These are phyloP conservation scores for Venturia asperata DNA, from an alignment of 2,329 filamentous ascomycete genomes.

Conservation along the genomic window DNA sequence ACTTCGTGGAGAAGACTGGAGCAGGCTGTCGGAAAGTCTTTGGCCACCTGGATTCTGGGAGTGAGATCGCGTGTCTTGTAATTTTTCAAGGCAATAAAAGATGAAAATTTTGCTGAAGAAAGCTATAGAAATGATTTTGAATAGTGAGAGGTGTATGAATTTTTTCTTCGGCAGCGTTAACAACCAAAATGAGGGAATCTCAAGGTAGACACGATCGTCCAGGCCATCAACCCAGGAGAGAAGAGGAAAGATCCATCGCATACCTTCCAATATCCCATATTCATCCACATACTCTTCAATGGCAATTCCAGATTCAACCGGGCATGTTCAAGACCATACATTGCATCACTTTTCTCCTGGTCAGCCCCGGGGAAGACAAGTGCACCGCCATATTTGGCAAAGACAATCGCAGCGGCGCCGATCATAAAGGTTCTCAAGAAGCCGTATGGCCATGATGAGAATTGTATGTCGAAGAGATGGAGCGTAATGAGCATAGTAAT, in stretches of 20 bases:
- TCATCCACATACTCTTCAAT: conserved; percentile 54
- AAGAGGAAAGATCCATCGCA: background rate
- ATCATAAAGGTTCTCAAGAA: background rate
- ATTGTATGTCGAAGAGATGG: background rate
- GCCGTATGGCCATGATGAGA: background rate
- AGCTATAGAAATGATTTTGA: too few relatives aligned
- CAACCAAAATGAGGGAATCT: too few relatives aligned
- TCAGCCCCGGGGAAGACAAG: background rate
- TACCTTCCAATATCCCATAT: conserved; percentile 54
- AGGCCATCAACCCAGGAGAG: background rate
- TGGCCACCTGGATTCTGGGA: conserved; percentile 22
- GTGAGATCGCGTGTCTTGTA: too few relatives aligned
- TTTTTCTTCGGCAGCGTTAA: too few relatives aligned
- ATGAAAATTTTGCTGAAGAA: too few relatives aligned
- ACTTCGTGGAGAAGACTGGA: conserved; percentile 44
- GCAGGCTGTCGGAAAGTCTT: conserved; percentile 41
- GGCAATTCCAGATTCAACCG: conserved; percentile 47
- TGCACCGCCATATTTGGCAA: background rate
- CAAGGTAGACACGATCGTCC: too few relatives aligned
- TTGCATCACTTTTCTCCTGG: background rate
- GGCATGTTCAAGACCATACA: conserved; percentile 50
- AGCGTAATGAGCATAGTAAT: too few relatives aligned
- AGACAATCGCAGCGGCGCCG: background rate
- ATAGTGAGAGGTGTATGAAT: background rate
- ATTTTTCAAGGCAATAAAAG: too few relatives aligned